Evolutionary conservation across 805 yeast genomes (phyloP), one percentile per base, ranked within the genome.

Genomic region (Ogataea sp.): DNA sequence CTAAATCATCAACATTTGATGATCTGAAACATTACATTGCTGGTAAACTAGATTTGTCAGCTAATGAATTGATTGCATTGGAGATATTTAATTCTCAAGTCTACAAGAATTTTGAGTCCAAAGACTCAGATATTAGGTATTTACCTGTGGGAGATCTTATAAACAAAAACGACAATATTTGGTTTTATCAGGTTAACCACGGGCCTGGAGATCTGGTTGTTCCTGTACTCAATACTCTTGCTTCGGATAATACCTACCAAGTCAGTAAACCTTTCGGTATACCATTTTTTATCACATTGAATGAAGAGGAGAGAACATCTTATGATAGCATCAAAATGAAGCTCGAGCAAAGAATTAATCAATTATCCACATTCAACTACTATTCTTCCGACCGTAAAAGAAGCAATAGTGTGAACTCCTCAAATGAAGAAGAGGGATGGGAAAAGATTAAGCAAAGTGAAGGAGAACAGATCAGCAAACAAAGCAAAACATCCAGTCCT

Each of bases 101-200:
- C 42, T 86, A 78, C 64, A 75, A 70, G 39, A 77, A 82, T 54
- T 81, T 79, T 58, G 87, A 80, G 44, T 46, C 50, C 13, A 43
- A 36, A 6, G 71, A 73, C 32, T 58, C 75, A n/a, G 78, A 70
- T 32, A 60, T 62, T n/a, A 70, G 80, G 20, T 83, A 74, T 48
- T 56, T 81, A 27, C 87, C 93, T 1, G 64, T 83, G 13, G 68
- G 78, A 24, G 93, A 83, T 43, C 57, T 83, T 34, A 82, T 88
- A 16, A 63, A 73, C 2, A 69, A 68, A 7, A 61, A 68, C 25
- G 97, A 88, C 50, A 70, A 70, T 13, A 66, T 85, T 29, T 68
- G 80, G 39, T 78, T 87, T 46, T 85, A 87, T 52, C 62, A 47
- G 56, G 55, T 45, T 35, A 51, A 17, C 39, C 65, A 60, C 33